phyloP scores from a whole-genome alignment of 1,284 basidiomycete genomes.

The Fomes fomentarius region DNA sequence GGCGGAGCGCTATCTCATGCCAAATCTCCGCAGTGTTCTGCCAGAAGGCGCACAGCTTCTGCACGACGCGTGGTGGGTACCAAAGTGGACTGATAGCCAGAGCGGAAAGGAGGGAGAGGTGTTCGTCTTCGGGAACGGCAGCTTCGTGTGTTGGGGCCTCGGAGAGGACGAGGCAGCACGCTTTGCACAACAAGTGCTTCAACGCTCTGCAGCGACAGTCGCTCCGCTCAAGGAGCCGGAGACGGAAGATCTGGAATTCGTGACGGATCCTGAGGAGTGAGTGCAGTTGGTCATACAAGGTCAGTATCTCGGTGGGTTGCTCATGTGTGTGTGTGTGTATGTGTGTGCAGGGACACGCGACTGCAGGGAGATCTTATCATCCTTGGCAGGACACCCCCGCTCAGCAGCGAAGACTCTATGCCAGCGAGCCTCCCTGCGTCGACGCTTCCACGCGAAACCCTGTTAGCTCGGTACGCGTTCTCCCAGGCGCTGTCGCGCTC shows the following conservation, averaged over 20 bases:
- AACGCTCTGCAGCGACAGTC: conserved; percentile 59
- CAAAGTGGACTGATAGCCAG: conserved; percentile 55
- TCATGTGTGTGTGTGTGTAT: background rate
- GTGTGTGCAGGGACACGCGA: conserved; percentile 68
- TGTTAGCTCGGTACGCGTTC: conserved; percentile 86
- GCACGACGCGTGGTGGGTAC: conserved; percentile 79
- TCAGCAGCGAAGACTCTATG: conserved; percentile 45
- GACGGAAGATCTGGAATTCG: conserved; percentile 90
- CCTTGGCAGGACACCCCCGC: conserved; percentile 69
- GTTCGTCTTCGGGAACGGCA: conserved; percentile 86
- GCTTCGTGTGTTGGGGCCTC: conserved; percentile 87
- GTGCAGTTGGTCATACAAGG: conserved; percentile 32
- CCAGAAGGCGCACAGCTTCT: conserved; percentile 58
- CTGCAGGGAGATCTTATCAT: conserved; percentile 90
- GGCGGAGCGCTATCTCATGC: conserved; percentile 72
- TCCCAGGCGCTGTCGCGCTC: conserved; percentile 89
- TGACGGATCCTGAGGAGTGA: conserved; percentile 85
- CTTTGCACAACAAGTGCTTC: conserved; percentile 70
- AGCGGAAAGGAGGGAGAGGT: conserved; percentile 79
- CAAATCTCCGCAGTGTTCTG: conserved; percentile 55
- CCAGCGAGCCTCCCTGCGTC: conserved; percentile 51
- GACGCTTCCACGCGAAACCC: conserved; percentile 60
- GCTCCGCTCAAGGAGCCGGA: conserved; percentile 71
- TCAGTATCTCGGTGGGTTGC: background rate
- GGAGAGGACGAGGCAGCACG: conserved; percentile 75